A percentile compares a stretch with the other conserved stretches of the same genome.
Evolutionary conservation across 2,329 filamentous ascomycete genomes (phyloP).

Genomic region (Taxawa tesnikishii): DNA sequence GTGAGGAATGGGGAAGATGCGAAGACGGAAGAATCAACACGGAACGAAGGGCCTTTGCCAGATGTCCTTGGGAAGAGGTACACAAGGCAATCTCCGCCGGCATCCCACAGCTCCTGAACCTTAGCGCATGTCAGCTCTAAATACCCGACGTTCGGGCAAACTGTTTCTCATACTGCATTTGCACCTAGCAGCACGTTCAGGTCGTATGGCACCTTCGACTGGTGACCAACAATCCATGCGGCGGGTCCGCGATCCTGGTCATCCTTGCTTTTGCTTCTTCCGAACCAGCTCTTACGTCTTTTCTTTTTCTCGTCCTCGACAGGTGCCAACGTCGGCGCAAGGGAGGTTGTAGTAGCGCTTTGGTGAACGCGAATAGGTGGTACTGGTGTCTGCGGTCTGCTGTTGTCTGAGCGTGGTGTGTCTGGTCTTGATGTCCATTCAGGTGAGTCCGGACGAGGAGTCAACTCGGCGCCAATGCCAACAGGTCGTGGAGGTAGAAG

Average conservation of each 20-base stretch:
- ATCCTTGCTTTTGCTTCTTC: slow-evolving; percentile 16
- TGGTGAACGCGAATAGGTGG: slow-evolving; percentile 1
- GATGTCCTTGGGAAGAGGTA: slow-evolving; percentile 48
- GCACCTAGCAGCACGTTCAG: slow-evolving; percentile 36
- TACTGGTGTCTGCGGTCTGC: slow-evolving; percentile 2
- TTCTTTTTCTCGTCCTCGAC: slow-evolving; percentile 16
- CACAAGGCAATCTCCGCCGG: slow-evolving; percentile 49
- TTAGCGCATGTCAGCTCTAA: slow-evolving; percentile 13
- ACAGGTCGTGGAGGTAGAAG: slow-evolving; percentile 2
- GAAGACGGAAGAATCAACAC: slow-evolving; percentile 46
- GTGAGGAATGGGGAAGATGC: slow-evolving; percentile 44
- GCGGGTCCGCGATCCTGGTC: slow-evolving; percentile 24
- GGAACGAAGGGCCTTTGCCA: slow-evolving; percentile 47
- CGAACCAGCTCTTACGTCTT: slow-evolving; percentile 18
- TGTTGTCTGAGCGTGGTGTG: slow-evolving; percentile 1
- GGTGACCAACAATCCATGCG: slow-evolving; percentile 49
- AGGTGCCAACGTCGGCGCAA: slow-evolving; percentile 1
- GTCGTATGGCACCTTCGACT: slow-evolving; percentile 45
- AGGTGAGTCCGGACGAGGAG: slow-evolving; percentile 2
- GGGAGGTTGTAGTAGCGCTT: slow-evolving; percentile 1
- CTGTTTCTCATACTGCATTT: slow-evolving; percentile 32
- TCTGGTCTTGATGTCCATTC: slow-evolving; percentile 2
- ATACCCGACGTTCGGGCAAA: neutral
- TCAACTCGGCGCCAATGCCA: slow-evolving; percentile 1
- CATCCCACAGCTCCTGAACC: slow-evolving; percentile 50